Evolutionary conservation across 2,329 filamentous ascomycete genomes (phyloP).

Genomic region (Metarhizium sp.): DNA sequence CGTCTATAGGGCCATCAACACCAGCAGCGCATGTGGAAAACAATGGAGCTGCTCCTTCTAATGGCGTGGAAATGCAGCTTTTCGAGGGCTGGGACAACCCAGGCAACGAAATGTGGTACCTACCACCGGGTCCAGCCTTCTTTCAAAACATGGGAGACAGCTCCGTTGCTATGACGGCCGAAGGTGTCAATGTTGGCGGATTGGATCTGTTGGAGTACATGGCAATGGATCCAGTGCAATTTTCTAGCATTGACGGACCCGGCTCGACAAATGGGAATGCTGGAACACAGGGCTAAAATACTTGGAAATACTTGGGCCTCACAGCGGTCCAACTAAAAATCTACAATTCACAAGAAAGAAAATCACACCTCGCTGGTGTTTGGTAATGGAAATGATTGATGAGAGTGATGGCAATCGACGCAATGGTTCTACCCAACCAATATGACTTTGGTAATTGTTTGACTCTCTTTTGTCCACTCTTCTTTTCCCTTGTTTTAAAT

Average conservation of each 20-base stretch:
- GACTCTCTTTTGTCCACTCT: background rate
- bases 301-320: background rate
- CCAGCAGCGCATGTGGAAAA: conserved; percentile 32
- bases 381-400: background rate
- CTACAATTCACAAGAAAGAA: background rate
- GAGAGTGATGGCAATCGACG: background rate
- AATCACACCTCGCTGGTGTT: background rate
- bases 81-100: conserved; percentile 48
- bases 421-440: background rate
- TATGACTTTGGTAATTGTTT: background rate
- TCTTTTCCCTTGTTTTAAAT: background rate
- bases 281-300: background rate
- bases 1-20: conserved; percentile 41
- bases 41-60: conserved; percentile 8
- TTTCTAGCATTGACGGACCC: conserved; percentile 24
- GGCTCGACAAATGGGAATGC: conserved; percentile 8
- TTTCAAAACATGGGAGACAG: conserved; percentile 56
- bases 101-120: conserved; percentile 57
- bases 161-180: conserved; percentile 55
- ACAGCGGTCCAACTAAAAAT: background rate
- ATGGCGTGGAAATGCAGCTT: conserved; percentile 28
- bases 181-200: conserved; percentile 57
- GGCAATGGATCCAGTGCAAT: conserved; percentile 46
- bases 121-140: conserved; percentile 53
- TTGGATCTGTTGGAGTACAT: conserved; percentile 60